Base-by-base conservation (phyloP, 805 yeast genomes). In the Lipomyces orientalis region DNA sequence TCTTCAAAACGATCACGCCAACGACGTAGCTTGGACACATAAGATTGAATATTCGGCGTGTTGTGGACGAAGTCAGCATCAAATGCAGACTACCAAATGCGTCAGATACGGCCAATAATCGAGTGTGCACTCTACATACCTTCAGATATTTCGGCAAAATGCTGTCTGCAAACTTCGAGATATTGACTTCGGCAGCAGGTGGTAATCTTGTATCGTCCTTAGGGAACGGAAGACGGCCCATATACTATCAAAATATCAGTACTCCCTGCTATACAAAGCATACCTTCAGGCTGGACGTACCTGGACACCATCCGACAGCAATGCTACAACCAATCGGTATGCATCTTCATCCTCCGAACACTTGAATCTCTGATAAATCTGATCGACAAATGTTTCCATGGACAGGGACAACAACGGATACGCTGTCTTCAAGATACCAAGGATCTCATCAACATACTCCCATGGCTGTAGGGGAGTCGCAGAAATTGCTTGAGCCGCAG, bases 1-100 rank as follows among this genome's bases (percentile, higher is more conserved):
- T 91, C 97, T 77, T 95, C 98, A 67, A 95, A 82, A 57, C 97
- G 83, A 72, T 93, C 93, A 73, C 97, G 86, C 99, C 99, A 95
- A 75, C 87, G 88, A 64, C 97, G 84, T 76, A 95, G 81, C 75
- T 92, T 90, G 58, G 85, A 83, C 70, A 95, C 90, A 75, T 95
- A 96, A 0, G 90, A 86, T 76, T 93, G 98, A 75, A 95, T 84
- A 71, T 90, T 91, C 0, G 98, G 98, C 76, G 90, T 90, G 34
- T 90, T 87, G 33, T 87, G 83, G 57, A 96, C 93, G 76, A 95
- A 90, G 79, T 95, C 99, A 60, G 88, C 87, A 75, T 93, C 97
- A 79, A 96, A 95, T 70, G 93, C 97, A 10, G 93, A 55, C 74
- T 94, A 84, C 56, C 91, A 88, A 88, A 73, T 90, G 92, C 68